Percentiles rank a stretch among this genome's conserved stretches.
phyloP scores from a whole-genome alignment of 305 asterid genomes.

The Fraxinus sp. region DNA sequence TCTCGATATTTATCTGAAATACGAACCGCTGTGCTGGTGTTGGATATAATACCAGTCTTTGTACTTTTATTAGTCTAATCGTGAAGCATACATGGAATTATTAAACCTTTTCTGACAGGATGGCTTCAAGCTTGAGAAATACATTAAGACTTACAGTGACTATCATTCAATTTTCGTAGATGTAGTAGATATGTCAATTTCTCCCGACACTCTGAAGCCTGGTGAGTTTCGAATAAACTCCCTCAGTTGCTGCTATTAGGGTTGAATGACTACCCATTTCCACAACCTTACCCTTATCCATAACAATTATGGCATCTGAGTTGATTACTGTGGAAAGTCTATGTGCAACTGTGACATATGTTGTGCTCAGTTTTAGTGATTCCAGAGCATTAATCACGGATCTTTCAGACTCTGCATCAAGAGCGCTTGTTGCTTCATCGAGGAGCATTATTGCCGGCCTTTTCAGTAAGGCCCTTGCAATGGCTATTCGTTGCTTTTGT shows the following conservation, averaged over 20 bases:
- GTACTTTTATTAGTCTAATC: background rate
- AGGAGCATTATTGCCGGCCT: constrained; percentile 69
- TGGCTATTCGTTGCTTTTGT: constrained; percentile 76
- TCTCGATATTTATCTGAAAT: background rate
- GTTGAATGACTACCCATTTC: constrained; percentile 58
- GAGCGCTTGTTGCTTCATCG: constrained; percentile 88
- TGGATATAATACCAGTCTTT: background rate
- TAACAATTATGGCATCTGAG: constrained; percentile 56
- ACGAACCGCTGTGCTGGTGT: background rate
- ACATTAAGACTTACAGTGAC: background rate
- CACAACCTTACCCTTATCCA: constrained; percentile 69
- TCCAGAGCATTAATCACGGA: constrained; percentile 57
- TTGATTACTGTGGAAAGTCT: constrained; percentile 69
- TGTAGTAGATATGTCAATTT: background rate
- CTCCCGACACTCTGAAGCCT: constrained; percentile 50
- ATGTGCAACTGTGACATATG: constrained; percentile 65
- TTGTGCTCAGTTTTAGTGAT: constrained; percentile 42
- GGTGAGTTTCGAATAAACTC: constrained; percentile 40
- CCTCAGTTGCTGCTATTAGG: constrained; percentile 38
- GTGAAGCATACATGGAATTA: background rate
- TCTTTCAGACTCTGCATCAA: constrained; percentile 76
- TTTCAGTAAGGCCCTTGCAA: constrained; percentile 64
- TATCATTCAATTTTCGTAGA: background rate
- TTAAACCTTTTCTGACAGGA: background rate
- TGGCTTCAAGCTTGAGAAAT: background rate